Percentiles rank a stretch among this genome's conserved stretches.
phyloP scores from a whole-genome alignment of 805 yeast genomes.

The Yarrowia sp. region DNA sequence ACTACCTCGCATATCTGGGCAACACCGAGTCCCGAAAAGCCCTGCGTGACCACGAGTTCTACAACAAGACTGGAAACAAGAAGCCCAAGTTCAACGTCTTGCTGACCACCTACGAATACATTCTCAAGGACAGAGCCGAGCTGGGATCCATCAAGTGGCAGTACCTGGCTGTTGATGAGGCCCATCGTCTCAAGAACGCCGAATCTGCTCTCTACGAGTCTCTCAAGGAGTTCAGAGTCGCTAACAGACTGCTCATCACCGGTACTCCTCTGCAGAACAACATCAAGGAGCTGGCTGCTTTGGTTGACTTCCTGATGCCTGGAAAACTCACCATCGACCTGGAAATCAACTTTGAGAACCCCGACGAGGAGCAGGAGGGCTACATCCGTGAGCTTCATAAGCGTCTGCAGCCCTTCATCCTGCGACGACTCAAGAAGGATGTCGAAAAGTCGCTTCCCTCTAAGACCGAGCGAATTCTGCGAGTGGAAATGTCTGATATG shows the following conservation, averaged over 20 bases:
- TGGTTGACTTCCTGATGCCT: slow-evolving; percentile 95
- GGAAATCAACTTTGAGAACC: slow-evolving; percentile 93
- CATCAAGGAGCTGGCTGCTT: slow-evolving; percentile 92
- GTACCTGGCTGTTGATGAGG: slow-evolving; percentile 97
- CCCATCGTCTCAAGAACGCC: slow-evolving; percentile 93
- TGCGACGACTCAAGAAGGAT: slow-evolving; percentile 93
- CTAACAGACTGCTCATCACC: slow-evolving; percentile 86
- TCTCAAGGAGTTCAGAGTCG: slow-evolving; percentile 77
- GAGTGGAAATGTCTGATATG: slow-evolving; percentile 93
- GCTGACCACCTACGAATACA: slow-evolving; percentile 94
- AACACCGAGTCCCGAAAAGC: slow-evolving; percentile 83
- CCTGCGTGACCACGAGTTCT: slow-evolving; percentile 86
- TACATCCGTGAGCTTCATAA: slow-evolving; percentile 86
- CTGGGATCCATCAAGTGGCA: slow-evolving; percentile 92
- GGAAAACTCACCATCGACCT: slow-evolving; percentile 89
- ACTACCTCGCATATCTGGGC: slow-evolving; percentile 91
- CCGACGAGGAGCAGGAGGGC: slow-evolving; percentile 83
- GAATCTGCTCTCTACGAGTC: slow-evolving; percentile 93
- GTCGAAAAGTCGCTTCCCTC: slow-evolving; percentile 97
- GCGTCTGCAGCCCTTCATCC: slow-evolving; percentile 87
- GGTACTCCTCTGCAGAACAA: slow-evolving; percentile 99
- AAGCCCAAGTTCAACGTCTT: slow-evolving; percentile 91
- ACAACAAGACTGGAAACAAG: slow-evolving; percentile 60
- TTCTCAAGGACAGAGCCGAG: slow-evolving; percentile 83
- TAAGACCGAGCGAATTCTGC: slow-evolving; percentile 90